Evolutionary conservation across 176 grass and related monocot genomes (phyloP), one percentile per base, ranked within the genome.

Genomic region (Stipa capillata): DNA sequence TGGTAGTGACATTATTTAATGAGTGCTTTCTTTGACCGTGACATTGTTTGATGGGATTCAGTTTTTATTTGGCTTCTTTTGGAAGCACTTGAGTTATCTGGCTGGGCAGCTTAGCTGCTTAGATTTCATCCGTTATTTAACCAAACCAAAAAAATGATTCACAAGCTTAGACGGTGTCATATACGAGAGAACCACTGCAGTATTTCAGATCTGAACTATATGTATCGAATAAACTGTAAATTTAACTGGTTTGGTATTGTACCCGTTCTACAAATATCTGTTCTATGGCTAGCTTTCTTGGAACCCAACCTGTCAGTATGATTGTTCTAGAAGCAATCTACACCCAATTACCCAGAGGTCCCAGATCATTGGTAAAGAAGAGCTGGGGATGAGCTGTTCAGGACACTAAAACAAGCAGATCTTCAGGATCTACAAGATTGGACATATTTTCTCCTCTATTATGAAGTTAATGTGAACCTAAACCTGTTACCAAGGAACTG

Each of bases 1-100:
- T 53, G 11, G 0, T 24, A 79, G 57, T 59, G 69, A 61, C 13
- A 59, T 84, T 84, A 80, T 88, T 88, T 80, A 80, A 84, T 20
- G 51, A 39, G 24, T 45, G 47, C 47, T 41, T 69, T 80, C 82
- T 85, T 76, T 85, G 76, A 80, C 76, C 41, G 10, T 41, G 61
- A 28, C 76, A 27, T 87, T 72, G 35, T 72, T 65, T 72, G 47
- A 77, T 44, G 7, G 14, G 37, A 55, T 44, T 29, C 17, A 8
- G 5, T 21, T 17, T 64, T 54, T 55, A 69, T 83, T 27, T 69
- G 43, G 42, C 54, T n/a, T 83, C 27, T 71, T 76, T 27, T 72
- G 64, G 55, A 83, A 72, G 14, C 56, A 16, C 7, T 42, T 37
- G 37, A 78, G 45, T 4, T 78, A 70, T 72, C 66, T 23, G 59